Evolutionary conservation across 129 eudicot genomes (phyloP), one percentile per base, ranked within the genome.

Genomic region (Calendula officinalis): DNA sequence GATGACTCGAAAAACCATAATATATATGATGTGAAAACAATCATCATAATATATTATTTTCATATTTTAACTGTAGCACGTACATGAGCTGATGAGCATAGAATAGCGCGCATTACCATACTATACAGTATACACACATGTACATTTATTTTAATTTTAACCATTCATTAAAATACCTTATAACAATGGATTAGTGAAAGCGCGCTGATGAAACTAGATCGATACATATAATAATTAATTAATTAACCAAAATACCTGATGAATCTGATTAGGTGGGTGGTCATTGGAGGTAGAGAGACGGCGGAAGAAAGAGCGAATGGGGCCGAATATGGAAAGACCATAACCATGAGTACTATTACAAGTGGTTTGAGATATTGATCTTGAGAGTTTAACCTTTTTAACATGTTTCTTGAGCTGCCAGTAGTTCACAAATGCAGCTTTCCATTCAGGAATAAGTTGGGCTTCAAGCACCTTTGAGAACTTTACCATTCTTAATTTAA

Each of bases 361-460:
- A 22, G 30, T 22, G 30, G 30, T 22, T 22, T 22, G 30, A 22
- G 30, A 22, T 22, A 22, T 22, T 39, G 47, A 42, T 62, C 83
- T 79, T 0, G 96, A 74, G 55, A 87, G 69, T 66, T 83, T 91
- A 37, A 91, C 80, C 77, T 81, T 91, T 70, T 91, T 91, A 61
- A 91, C 82, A 14, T 85, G 98, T 80, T 91, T 91, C 77, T 91
- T 91, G 42, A 91, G 95, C 54, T 71, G 85, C 98, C 96, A 82
- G 60, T 91, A 91, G 65, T 91, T 91, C 2, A 91, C 96, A 59
- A 91, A 91, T 36, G 89, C 94, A 57, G 85, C 96, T 46, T 88
- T 91, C 98, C 98, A 91, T 78, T 91, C 98, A 8, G 96, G 96
- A 12, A 91, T 91, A n/a, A 87, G 84, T 66, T 91, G 96, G 15